These are phyloP conservation scores for Tetragonia tetragonoides DNA, from an alignment of 148 eudicot genomes.

Conservation along the genomic window DNA sequence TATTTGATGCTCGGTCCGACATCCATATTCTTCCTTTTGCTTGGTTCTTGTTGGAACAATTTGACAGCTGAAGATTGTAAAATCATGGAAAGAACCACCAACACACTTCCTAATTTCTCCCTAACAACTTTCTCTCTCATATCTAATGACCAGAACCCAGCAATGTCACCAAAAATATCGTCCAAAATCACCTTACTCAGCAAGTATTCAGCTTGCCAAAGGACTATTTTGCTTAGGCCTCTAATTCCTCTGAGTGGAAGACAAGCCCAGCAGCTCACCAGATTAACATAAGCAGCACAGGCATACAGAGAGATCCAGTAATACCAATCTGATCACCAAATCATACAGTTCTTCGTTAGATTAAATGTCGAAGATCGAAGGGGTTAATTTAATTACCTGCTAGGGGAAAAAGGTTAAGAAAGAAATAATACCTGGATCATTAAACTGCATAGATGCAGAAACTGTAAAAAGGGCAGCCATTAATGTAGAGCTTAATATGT, in stretches of 20 bases:
- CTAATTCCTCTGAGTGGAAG: neutral
- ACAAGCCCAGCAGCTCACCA: constrained; percentile 29
- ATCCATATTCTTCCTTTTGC: neutral
- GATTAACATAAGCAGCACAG: constrained; percentile 46
- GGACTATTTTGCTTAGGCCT: constrained; percentile 24
- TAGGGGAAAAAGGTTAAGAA: neutral
- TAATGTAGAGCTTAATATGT: constrained; percentile 38
- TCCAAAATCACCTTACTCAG: constrained; percentile 42
- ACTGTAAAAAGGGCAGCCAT: constrained; percentile 60
- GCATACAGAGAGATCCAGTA: constrained; percentile 62
- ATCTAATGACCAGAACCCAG: constrained; percentile 49
- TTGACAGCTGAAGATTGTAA: constrained; percentile 35
- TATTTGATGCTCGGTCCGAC: constrained; percentile 10
- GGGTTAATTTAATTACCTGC: neutral
- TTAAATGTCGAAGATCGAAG: no score
- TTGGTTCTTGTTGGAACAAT: constrained; percentile 11
- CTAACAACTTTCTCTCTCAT: constrained; percentile 54
- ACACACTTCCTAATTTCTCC: constrained; percentile 56
- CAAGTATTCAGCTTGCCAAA: constrained; percentile 41
- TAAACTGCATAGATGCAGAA: constrained; percentile 52
- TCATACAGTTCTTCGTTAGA: no score
- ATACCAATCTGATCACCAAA: constrained; percentile 4
- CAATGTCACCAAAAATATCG: constrained; percentile 21
- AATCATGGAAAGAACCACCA: constrained; percentile 50
- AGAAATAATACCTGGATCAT: constrained; percentile 47